Percentiles rank a stretch among this genome's conserved stretches.
Evolutionary conservation across 371 early-diverging fungal genomes (phyloP).

Genomic region (Mortierella sp.): DNA sequence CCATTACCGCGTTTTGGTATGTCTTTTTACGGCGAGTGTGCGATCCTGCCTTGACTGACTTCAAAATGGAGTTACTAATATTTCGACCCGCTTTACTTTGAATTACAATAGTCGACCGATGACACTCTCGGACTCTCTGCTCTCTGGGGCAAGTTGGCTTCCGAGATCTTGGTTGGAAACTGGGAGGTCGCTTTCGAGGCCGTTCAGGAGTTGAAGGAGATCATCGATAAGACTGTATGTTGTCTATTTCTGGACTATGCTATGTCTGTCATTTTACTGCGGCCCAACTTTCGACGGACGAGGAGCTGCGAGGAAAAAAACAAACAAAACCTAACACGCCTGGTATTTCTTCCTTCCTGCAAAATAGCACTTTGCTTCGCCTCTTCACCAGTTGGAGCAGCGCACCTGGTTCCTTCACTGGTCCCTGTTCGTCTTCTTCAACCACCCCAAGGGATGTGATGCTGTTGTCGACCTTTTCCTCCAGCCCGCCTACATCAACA

Average conservation of each 20-base stretch:
- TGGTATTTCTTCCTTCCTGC: not conserved
- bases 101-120: slow-evolving; percentile 80
- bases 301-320: not conserved
- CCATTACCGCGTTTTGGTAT: slow-evolving; percentile 92
- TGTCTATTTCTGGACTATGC: not conserved
- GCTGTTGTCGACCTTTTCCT: slow-evolving; percentile 93
- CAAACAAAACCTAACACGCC: not conserved
- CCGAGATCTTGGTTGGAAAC: slow-evolving; percentile 95
- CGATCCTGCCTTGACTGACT: not conserved
- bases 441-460: slow-evolving; percentile 96
- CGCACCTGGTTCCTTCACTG: slow-evolving; percentile 96
- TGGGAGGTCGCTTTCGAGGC: slow-evolving; percentile 94
- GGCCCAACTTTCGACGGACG: not conserved
- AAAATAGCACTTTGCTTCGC: slow-evolving; percentile 71
- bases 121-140: slow-evolving; percentile 85
- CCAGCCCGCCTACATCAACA: slow-evolving; percentile 93
- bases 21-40: not conserved
- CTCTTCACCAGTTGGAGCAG: slow-evolving; percentile 91
- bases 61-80: not conserved
- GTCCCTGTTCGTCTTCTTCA: slow-evolving; percentile 97
- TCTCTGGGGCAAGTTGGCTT: slow-evolving; percentile 96
- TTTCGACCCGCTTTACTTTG: not conserved
- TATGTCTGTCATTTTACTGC: not conserved
- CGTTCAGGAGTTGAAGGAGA: slow-evolving; percentile 87
- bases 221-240: slow-evolving; percentile 82